Evolutionary conservation across 176 grass and related monocot genomes (phyloP).

Genomic region (Aechmea fasciata): DNA sequence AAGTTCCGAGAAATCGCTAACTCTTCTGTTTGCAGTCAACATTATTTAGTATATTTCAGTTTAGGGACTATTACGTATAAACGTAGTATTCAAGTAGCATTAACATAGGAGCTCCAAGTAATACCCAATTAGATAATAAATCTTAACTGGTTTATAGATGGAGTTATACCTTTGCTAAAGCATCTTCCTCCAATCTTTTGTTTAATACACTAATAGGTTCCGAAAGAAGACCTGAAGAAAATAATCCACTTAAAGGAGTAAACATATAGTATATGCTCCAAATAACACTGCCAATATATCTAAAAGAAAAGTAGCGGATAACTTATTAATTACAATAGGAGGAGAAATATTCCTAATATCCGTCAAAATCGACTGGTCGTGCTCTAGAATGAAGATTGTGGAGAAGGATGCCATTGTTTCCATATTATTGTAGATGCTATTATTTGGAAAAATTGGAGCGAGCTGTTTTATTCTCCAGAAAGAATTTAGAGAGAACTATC

Average conservation of each 20-base stretch:
- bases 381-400: too few species aligned
- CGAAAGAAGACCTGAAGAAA: constrained; percentile 49
- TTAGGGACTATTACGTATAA: background rate
- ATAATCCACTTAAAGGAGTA: background rate
- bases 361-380: background rate
- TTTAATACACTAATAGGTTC: constrained; percentile 60
- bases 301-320: background rate
- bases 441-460: too few species aligned
- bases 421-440: too few species aligned
- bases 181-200: constrained; percentile 47
- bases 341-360: background rate
- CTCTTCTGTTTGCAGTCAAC: background rate
- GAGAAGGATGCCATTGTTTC: too few species aligned
- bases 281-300: background rate
- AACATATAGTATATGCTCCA: background rate
- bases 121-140: constrained; percentile 1
- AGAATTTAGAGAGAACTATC: too few species aligned
- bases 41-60: background rate
- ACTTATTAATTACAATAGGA: background rate
- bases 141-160: background rate
- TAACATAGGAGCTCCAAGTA: background rate
- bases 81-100: background rate
- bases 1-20: background rate
- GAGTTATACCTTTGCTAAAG: constrained; percentile 59
- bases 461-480: too few species aligned